Evolutionary conservation across 2,329 filamentous ascomycete genomes (phyloP).

Genomic region (Fusarium nanum): DNA sequence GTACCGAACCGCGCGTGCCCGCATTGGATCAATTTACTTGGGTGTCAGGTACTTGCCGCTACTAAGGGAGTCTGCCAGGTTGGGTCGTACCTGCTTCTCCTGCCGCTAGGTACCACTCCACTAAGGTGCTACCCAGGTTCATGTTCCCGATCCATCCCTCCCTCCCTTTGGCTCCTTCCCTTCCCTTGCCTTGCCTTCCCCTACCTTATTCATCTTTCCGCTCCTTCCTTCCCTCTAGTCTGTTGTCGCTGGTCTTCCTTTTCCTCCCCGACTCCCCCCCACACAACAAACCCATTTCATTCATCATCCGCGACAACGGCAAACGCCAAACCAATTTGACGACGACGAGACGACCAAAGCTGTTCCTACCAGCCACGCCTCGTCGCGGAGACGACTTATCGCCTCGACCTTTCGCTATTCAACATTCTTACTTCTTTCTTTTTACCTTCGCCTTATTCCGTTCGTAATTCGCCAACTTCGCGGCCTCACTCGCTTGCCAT

Average conservation of each 20-base stretch:
- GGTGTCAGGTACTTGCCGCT: slow-evolving; percentile 18
- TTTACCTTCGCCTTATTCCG: slow-evolving; percentile 35
- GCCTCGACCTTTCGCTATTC: slow-evolving; percentile 45
- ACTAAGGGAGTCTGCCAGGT: slow-evolving; percentile 14
- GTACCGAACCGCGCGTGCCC: slow-evolving; percentile 21
- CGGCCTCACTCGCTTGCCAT: slow-evolving; percentile 40
- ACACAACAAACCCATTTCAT: slow-evolving; percentile 40
- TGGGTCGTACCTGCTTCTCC: slow-evolving; percentile 34
- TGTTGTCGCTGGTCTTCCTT: slow-evolving; percentile 32
- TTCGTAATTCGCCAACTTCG: slow-evolving; percentile 39
- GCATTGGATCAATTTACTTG: slow-evolving; percentile 23
- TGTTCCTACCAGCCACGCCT: slow-evolving; percentile 38
- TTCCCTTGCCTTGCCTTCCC: neutral
- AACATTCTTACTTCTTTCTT: slow-evolving; percentile 20
- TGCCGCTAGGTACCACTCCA: neutral
- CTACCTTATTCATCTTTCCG: slow-evolving; percentile 3
- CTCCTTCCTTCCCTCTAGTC: slow-evolving; percentile 11
- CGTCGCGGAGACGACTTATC: slow-evolving; percentile 45
- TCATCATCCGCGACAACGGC: slow-evolving; percentile 42
- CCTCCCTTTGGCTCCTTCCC: slow-evolving; percentile 27
- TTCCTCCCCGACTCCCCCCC: slow-evolving; percentile 38
- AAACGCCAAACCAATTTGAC: slow-evolving; percentile 34
- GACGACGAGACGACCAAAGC: slow-evolving; percentile 43
- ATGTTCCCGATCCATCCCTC: slow-evolving; percentile 27
- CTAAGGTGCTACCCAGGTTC: slow-evolving; percentile 27